Evolutionary conservation across 2,329 filamentous ascomycete species (phyloP).

Genomic region (Fusarium miscanthi): DNA sequence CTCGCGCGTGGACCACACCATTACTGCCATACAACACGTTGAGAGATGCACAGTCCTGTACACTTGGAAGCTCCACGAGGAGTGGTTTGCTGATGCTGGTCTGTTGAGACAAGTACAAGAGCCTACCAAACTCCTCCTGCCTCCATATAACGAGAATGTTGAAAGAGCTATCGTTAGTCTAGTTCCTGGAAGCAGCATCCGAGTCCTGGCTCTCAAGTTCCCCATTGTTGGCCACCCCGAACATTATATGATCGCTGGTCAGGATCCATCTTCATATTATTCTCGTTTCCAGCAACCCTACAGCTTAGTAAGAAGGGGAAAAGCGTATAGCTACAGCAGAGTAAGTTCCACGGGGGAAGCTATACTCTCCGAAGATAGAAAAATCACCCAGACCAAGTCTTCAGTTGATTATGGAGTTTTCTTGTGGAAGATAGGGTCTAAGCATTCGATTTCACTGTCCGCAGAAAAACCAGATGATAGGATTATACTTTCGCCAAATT

Average conservation of each 20-base stretch:
- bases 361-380: neutral
- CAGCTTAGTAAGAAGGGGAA: too few relatives aligned
- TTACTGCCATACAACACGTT: neutral
- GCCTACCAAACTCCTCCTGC: neutral
- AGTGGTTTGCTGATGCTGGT: neutral
- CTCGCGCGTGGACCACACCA: too few relatives aligned
- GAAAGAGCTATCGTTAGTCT: neutral
- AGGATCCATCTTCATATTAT: too few relatives aligned
- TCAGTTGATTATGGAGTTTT: too few relatives aligned
- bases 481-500: neutral
- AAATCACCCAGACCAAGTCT: neutral
- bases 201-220: neutral
- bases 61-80: neutral
- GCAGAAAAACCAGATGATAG: too few relatives aligned
- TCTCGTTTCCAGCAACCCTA: accelerated
- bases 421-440: neutral
- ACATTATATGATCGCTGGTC: neutral
- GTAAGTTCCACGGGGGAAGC: neutral
- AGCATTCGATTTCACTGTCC: too few relatives aligned
- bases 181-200: neutral
- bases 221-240: neutral
- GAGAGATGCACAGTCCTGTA: neutral
- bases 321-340: neutral
- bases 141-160: too few relatives aligned
- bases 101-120: too few relatives aligned